These are phyloP conservation scores for Hypoxylon sp. DNA, from an alignment of 2,329 filamentous ascomycete species.

Conservation along the genomic window DNA sequence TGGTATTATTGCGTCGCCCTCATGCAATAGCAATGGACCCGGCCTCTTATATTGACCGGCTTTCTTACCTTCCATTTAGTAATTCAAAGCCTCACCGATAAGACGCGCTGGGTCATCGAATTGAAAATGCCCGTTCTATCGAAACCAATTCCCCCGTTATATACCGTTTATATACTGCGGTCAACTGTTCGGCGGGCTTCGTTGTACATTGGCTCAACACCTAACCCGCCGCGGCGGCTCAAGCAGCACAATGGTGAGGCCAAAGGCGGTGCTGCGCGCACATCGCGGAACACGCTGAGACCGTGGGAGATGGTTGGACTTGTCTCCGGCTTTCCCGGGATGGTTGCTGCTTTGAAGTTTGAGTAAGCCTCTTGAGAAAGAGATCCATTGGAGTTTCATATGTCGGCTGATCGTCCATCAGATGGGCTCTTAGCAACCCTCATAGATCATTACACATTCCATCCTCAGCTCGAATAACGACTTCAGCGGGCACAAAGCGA, in stretches of 20 bases:
- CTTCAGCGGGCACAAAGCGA: conserved; percentile 63
- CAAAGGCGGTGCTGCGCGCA: conserved; percentile 84
- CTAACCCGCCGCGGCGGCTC: conserved; percentile 85
- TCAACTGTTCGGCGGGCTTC: conserved; percentile 79
- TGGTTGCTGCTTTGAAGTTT: conserved; percentile 90
- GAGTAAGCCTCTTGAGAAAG: conserved; percentile 72
- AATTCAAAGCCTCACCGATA: conserved; percentile 20
- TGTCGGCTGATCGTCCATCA: conserved; percentile 53
- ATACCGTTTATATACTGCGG: conserved; percentile 91
- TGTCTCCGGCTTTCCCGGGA: conserved; percentile 89
- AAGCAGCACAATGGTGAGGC: conserved; percentile 90
- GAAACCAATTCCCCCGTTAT: conserved; percentile 84
- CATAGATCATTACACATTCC: conserved; percentile 84
- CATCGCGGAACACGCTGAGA: conserved; percentile 73
- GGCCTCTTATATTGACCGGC: background rate
- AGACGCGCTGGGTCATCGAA: conserved; percentile 11
- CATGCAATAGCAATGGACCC: conserved; percentile 26
- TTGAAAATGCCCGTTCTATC: conserved; percentile 56
- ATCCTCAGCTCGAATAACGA: conserved; percentile 68
- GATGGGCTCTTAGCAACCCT: conserved; percentile 93
- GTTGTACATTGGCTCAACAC: conserved; percentile 92
- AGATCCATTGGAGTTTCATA: background rate
- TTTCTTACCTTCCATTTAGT: conserved; percentile 9
- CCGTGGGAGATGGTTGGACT: conserved; percentile 94
- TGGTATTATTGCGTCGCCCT: conserved; percentile 5